Conservation (phyloP, 129 eudicot genomes). For the Pittosporum tobira region DNA sequence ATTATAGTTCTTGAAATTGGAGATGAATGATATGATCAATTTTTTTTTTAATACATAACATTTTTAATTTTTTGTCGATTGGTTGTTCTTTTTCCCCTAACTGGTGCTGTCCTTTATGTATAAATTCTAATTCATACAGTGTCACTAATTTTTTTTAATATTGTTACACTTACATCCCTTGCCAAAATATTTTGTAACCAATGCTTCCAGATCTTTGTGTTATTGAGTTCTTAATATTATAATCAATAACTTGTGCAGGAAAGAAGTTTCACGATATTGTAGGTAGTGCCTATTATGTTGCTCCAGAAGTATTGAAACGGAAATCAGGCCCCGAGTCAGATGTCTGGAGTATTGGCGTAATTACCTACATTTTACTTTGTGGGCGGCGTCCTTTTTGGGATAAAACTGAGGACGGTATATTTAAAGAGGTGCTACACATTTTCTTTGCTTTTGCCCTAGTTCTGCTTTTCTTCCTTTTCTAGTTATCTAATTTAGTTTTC, state of each 20-base stretch:
- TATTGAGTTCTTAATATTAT: neutral
- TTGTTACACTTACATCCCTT: neutral
- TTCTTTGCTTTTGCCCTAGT: constrained; percentile 1
- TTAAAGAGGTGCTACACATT: constrained; percentile 59
- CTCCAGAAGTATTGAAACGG: constrained; percentile 92
- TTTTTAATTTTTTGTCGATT: neutral
- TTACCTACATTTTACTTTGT: constrained; percentile 85
- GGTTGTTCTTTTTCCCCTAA: neutral
- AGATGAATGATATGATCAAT: neutral
- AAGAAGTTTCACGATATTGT: constrained; percentile 83
- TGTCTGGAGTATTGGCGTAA: constrained; percentile 99
- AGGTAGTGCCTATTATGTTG: constrained; percentile 97
- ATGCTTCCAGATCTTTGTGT: neutral
- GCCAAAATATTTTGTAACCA: neutral
- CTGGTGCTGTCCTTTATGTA: neutral
- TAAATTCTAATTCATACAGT: neutral
- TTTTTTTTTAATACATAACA: too few species aligned
- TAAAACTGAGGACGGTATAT: constrained; percentile 95
- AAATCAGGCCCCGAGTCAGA: constrained; percentile 97
- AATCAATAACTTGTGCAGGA: constrained; percentile 42
- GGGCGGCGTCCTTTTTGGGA: constrained; percentile 99
- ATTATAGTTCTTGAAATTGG: neutral
- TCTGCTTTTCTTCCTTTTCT: neutral
- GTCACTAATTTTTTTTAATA: too few species aligned
- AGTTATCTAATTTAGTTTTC: neutral